These are phyloP conservation scores for Diatrype stigma DNA, from an alignment of 2,329 filamentous ascomycete genomes.

Conservation along the genomic window DNA sequence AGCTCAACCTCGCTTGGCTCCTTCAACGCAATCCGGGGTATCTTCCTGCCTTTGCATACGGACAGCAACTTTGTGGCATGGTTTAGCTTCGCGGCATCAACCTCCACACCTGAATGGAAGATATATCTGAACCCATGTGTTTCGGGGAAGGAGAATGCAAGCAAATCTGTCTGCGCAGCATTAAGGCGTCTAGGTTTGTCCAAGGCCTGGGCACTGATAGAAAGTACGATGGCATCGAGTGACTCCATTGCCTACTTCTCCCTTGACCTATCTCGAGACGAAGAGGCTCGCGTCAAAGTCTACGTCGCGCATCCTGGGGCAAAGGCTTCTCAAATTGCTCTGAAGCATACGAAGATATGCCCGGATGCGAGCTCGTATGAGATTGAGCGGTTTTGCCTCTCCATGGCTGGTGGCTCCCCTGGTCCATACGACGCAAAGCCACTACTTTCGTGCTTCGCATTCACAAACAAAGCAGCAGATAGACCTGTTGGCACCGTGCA, in stretches of 20 bases:
- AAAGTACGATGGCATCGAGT: too few species aligned
- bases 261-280: conserved; percentile 6
- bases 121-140: conserved; percentile 12
- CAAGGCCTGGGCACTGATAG: too few species aligned
- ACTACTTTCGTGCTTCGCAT: conserved; percentile 13
- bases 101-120: conserved; percentile 11
- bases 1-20: conserved; percentile 8
- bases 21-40: conserved; percentile 8
- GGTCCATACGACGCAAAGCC: conserved; percentile 9
- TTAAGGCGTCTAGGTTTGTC: conserved; percentile 10
- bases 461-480: too few species aligned
- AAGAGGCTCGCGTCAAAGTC: conserved; percentile 10
- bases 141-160: conserved; percentile 1
- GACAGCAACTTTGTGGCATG: conserved; percentile 9
- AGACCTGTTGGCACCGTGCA: conserved; percentile 11
- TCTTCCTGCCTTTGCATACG: conserved; percentile 11
- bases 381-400: conserved; percentile 13
- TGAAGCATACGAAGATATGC: conserved; percentile 7
- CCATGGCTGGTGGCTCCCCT: conserved; percentile 5
- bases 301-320: conserved; percentile 9
- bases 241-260: conserved; percentile 14
- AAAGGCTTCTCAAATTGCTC: conserved; percentile 6
- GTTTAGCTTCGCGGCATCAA: conserved; percentile 8
- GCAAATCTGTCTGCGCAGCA: conserved; percentile 4
- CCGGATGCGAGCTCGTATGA: conserved; percentile 9